Percentiles rank a stretch among this genome's conserved stretches.
phyloP scores from a whole-genome alignment of 805 yeast genomes.

The Myxozyma kluyveri region DNA sequence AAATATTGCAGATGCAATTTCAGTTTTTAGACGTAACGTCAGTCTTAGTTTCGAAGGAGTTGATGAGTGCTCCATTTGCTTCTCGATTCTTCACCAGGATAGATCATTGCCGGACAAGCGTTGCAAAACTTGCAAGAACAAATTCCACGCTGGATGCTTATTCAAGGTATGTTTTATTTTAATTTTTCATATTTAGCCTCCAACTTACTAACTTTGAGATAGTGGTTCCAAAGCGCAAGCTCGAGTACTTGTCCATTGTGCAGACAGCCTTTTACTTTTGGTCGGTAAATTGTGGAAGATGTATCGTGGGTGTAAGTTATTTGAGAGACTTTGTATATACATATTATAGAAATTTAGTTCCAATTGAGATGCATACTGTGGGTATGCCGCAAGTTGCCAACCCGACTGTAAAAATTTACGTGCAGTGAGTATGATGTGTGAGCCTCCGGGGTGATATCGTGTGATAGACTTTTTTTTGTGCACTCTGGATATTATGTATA shows the following conservation, averaged over 20 bases:
- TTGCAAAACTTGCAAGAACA: conserved; percentile 88
- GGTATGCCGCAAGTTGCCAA: too few relatives aligned
- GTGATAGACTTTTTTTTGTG: too few relatives aligned
- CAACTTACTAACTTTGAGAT: conserved; percentile 2
- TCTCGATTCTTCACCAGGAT: conserved; percentile 85
- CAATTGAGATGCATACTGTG: too few relatives aligned
- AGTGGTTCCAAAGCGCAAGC: conserved; percentile 93
- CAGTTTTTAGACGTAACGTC: conserved; percentile 69
- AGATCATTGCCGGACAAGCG: conserved; percentile 84
- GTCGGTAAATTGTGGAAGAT: too few relatives aligned
- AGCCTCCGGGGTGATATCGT: too few relatives aligned
- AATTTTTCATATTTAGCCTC: not conserved
- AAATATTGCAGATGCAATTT: conserved; percentile 59
- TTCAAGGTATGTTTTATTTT: conserved; percentile 48
- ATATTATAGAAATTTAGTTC: not conserved
- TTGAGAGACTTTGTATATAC: too few relatives aligned
- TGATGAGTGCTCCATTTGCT: conserved; percentile 96
- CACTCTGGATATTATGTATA: too few relatives aligned
- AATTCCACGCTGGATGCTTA: conserved; percentile 92
- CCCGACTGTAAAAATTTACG: too few relatives aligned
- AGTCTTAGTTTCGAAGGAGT: conserved; percentile 85
- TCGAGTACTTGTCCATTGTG: conserved; percentile 93
- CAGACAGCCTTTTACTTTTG: conserved; percentile 43
- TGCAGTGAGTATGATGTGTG: too few relatives aligned
- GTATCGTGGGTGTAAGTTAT: too few relatives aligned